Evolutionary conservation across 2,329 filamentous ascomycete genomes (phyloP).

Genomic region (Blastomyces percursus): DNA sequence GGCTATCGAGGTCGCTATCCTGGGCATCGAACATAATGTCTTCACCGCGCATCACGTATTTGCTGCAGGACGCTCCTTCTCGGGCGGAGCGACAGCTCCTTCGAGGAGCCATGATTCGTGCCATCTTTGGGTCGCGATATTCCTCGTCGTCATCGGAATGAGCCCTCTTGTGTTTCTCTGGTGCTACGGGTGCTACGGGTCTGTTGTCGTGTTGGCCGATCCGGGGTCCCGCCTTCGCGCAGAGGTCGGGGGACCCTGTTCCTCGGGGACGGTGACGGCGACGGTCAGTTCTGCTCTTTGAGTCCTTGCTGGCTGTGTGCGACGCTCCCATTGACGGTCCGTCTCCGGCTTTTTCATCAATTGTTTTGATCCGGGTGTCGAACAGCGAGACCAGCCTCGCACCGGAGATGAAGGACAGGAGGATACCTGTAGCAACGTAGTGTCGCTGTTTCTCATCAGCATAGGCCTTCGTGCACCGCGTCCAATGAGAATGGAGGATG

Average conservation of each 20-base stretch:
- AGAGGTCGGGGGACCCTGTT: neutral
- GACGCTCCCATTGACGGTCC: constrained; percentile 4
- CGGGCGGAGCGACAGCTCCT: neutral
- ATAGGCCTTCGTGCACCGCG: constrained; percentile 9
- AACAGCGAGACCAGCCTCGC: constrained; percentile 15
- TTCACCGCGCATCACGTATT: neutral
- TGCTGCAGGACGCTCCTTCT: neutral
- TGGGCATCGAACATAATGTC: neutral
- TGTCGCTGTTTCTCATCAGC: constrained; percentile 14
- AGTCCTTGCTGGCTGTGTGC: constrained; percentile 1
- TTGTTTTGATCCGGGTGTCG: constrained; percentile 9
- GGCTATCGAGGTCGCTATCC: neutral
- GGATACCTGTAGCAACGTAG: constrained; percentile 11
- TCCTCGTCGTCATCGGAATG: neutral
- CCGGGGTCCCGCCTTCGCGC: neutral
- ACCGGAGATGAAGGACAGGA: constrained; percentile 14
- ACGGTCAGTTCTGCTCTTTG: constrained; percentile 1
- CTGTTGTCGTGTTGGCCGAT: neutral
- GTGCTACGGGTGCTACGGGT: neutral
- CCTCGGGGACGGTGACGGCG: neutral
- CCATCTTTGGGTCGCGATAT: neutral
- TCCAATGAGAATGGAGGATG: constrained; percentile 11
- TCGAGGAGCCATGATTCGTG: neutral
- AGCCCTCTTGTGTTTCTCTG: neutral
- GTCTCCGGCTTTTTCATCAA: constrained; percentile 2